Base-by-base conservation (phyloP, 495 filamentous ascomycete species). In the Hypomontagnella monticulosa region DNA sequence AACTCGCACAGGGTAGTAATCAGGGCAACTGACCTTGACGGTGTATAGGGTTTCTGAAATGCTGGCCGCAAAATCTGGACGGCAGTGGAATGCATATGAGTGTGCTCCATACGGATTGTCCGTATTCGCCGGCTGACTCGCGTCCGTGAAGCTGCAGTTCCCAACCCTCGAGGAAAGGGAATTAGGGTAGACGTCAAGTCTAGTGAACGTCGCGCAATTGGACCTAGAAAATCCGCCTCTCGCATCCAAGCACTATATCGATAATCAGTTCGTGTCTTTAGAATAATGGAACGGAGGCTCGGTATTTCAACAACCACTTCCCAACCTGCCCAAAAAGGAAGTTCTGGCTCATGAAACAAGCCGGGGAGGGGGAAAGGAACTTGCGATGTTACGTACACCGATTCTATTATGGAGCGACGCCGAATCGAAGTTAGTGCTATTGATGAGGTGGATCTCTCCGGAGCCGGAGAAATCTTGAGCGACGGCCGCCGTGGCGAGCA, bases 131-230 rank as follows among this genome's bases (percentile, higher is more conserved):
- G 71, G 70, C 63, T 69, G 70, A 10, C 41, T 61, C 4, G 58
- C 14, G 62, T 79, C 71, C 1, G 56, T 60, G 48, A 77, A 75
- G 12, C 53, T 72, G 53, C 77, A 79, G 57, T 69, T 69, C 7
- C 74, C 75, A 10, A 53, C 42, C 10, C 41, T 40, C 23, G 61
- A 69, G n/a, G 54, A 69, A 0, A 80, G 63, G 4, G 73, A 70
- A 48, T 74, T 48, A 6, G 76, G 74, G 34, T 27, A 50, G 7
- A 62, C 34, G 12, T 63, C 60, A 32, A 52, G 9, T 33, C 36
- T 51, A 0, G 66, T 71, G 56, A 76, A 78, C 4, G 69, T 71
- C 4, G 73, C 76, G 69, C 76, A 78, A 54, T 73, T 55, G 33
- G 48, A 23, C 1, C 36, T 9, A 6, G 72, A 63, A 5, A 77